These are phyloP conservation scores for Sporodiniella umbellata DNA, from an alignment of 371 early-diverging fungal genomes.

Conservation along the genomic window DNA sequence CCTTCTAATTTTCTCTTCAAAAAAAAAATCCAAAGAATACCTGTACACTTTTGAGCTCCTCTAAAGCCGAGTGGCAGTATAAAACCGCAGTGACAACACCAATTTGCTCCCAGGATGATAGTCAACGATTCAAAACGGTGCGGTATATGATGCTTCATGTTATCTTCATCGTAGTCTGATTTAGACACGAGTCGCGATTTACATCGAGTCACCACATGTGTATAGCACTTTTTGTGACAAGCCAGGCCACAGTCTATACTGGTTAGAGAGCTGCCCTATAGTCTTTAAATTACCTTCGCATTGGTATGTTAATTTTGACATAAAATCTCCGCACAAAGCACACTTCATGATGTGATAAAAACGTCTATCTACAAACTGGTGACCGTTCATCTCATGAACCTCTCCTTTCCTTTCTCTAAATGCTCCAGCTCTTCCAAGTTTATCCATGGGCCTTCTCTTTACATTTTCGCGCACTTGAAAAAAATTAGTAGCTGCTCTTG, in stretches of 20 bases:
- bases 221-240: slow-evolving; percentile 90
- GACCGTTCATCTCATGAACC: slow-evolving; percentile 80
- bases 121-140: slow-evolving; percentile 83
- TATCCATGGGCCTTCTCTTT: slow-evolving; percentile 58
- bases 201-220: slow-evolving; percentile 85
- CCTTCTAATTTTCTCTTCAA: too few species aligned
- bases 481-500: background rate
- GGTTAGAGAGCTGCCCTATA: background rate
- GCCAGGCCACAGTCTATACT: slow-evolving; percentile 87
- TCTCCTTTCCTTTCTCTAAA: slow-evolving; percentile 81
- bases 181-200: slow-evolving; percentile 62
- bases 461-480: slow-evolving; percentile 27
- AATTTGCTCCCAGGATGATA: slow-evolving; percentile 68
- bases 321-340: slow-evolving; percentile 87
- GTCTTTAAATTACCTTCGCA: slow-evolving; percentile 70
- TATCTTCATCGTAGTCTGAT: slow-evolving; percentile 52
- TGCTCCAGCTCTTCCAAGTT: slow-evolving; percentile 81
- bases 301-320: slow-evolving; percentile 82
- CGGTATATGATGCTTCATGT: slow-evolving; percentile 85
- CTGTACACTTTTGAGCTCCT: slow-evolving; percentile 57
- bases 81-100: slow-evolving; percentile 97
- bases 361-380: slow-evolving; percentile 78
- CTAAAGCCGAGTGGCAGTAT: slow-evolving; percentile 81
- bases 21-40: too few species aligned
- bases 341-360: slow-evolving; percentile 94